phyloP scores from a whole-genome alignment of 2,329 filamentous ascomycete genomes.

The Elsinoe australis region DNA sequence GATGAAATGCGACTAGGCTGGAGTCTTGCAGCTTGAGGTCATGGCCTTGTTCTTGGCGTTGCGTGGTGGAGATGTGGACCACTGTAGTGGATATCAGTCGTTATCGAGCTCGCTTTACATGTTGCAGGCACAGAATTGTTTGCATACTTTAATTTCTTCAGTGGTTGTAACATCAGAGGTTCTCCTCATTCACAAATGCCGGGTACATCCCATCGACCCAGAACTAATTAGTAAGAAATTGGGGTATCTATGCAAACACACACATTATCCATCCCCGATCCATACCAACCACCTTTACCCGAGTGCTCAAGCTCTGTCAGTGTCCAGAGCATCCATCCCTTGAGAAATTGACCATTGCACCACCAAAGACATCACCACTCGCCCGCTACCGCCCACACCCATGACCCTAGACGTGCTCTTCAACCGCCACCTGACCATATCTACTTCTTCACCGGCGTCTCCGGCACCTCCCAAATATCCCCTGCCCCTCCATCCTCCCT shows the following conservation, averaged over 20 bases:
- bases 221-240: background rate
- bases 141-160: too few species aligned
- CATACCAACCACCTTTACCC: too few species aligned
- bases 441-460: conserved; percentile 31
- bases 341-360: too few species aligned
- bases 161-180: too few species aligned
- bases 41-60: conserved; percentile 9
- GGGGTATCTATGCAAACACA: conserved; percentile 13
- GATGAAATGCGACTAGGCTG: too few species aligned
- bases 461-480: conserved; percentile 41
- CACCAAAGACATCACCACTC: too few species aligned
- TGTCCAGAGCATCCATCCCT: background rate
- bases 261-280: background rate
- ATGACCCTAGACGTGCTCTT: too few species aligned
- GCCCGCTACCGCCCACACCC: too few species aligned
- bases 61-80: background rate
- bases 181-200: too few species aligned
- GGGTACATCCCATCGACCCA: too few species aligned
- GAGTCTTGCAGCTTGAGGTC: conserved; percentile 2
- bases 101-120: too few species aligned
- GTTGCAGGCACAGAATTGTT: too few species aligned
- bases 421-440: background rate
- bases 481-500: conserved; percentile 1
- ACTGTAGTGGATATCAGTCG: background rate
- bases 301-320: background rate